Conservation (phyloP, 1,139 yeast species). For the Geotrichum carabidarum region DNA sequence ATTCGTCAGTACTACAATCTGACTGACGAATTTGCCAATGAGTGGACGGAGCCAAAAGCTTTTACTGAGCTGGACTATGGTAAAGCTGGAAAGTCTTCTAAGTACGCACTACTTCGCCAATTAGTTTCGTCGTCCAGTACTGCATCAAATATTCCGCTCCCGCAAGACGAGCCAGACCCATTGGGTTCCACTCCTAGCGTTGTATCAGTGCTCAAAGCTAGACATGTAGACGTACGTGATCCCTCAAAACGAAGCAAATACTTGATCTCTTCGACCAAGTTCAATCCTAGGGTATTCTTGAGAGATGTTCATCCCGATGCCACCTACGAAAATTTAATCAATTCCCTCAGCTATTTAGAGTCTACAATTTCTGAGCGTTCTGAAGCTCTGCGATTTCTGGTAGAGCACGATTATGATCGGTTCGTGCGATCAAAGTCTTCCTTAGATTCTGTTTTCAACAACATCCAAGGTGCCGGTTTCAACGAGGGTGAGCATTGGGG, state of each 20-base stretch:
- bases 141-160: constrained; percentile 23
- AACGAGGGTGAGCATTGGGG: constrained; percentile 40
- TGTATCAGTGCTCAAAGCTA: constrained; percentile 30
- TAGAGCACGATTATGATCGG: constrained; percentile 67
- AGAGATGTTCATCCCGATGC: constrained; percentile 67
- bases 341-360: constrained; percentile 57
- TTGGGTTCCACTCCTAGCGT: constrained; percentile 37
- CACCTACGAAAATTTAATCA: constrained; percentile 55
- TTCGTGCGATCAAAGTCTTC: constrained; percentile 73
- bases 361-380: constrained; percentile 58
- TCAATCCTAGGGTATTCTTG: constrained; percentile 65
- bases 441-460: constrained; percentile 53
- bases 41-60: constrained; percentile 28
- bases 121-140: constrained; percentile 24
- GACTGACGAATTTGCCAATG: constrained; percentile 29
- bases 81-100: constrained; percentile 17
- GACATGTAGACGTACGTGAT: constrained; percentile 33
- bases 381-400: constrained; percentile 58
- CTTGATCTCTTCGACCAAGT: constrained; percentile 65
- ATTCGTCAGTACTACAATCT: constrained; percentile 28
- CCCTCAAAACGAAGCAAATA: constrained; percentile 42
- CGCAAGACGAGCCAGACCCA: constrained; percentile 39
- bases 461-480: constrained; percentile 43
- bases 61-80: constrained; percentile 13
- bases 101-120: constrained; percentile 29